Conservation (phyloP, 2,329 filamentous ascomycete genomes). For the Cladophialophora bantiana region DNA sequence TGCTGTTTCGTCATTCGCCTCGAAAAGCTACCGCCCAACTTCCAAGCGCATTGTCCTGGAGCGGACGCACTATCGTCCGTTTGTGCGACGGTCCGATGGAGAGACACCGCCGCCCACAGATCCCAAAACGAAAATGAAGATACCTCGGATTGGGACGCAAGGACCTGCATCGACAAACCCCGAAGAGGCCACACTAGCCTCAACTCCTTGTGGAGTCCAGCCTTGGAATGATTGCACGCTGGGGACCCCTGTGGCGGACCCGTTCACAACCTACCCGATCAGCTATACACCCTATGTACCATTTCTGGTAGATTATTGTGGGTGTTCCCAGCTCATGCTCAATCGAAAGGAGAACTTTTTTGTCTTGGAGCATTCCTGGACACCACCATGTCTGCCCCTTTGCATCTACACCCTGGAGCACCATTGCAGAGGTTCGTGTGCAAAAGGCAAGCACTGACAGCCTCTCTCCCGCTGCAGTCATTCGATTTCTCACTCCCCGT, state of each 20-base stretch:
- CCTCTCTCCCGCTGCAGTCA: constrained; percentile 15
- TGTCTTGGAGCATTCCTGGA: background rate
- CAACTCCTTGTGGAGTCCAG: constrained; percentile 1
- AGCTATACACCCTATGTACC: constrained; percentile 22
- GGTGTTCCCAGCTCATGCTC: background rate
- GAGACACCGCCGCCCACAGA: constrained; percentile 6
- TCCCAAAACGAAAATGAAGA: constrained; percentile 1
- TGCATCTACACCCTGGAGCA: background rate
- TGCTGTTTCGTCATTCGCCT: constrained; percentile 32
- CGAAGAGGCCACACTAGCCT: background rate
- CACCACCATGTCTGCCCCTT: background rate
- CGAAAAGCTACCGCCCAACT: constrained; percentile 32
- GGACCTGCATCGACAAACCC: background rate
- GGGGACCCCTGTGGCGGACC: constrained; percentile 26
- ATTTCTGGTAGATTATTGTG: constrained; percentile 34
- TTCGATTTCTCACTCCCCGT: constrained; percentile 29
- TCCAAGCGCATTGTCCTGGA: constrained; percentile 30
- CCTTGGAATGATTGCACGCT: constrained; percentile 21
- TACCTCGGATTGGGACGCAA: background rate
- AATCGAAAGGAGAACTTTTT: background rate
- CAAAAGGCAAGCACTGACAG: background rate
- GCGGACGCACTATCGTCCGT: constrained; percentile 30
- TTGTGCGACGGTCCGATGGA: constrained; percentile 12
- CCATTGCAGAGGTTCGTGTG: background rate
- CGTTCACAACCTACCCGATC: constrained; percentile 29